These are phyloP conservation scores for Brassica juncea DNA, from an alignment of 345 rosid species.

Conservation along the genomic window DNA sequence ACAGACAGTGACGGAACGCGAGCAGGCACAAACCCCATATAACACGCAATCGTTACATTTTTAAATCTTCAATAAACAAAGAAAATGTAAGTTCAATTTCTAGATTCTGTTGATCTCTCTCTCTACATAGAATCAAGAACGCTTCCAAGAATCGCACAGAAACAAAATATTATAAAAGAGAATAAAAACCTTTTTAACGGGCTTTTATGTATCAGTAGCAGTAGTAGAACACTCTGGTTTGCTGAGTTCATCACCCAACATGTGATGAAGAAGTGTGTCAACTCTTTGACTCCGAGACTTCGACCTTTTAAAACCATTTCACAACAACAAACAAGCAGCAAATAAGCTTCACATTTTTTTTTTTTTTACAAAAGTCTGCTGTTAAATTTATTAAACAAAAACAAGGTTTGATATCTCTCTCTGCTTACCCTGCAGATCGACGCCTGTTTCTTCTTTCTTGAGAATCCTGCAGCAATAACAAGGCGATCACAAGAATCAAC, in stretches of 20 bases:
- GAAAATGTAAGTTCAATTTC: not conserved
- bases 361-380: not conserved
- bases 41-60: too few species aligned
- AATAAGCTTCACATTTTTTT: not conserved
- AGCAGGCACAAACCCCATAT: too few species aligned
- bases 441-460: conserved; percentile 44
- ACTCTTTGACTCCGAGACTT: conserved; percentile 88
- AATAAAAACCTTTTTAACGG: not conserved
- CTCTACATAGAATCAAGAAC: conserved; percentile 18
- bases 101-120: not conserved
- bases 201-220: conserved; percentile 16
- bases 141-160: conserved; percentile 8
- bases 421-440: conserved; percentile 66
- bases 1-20: too few species aligned
- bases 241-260: conserved; percentile 60
- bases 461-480: conserved; percentile 48
- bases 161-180: not conserved
- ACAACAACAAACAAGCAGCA: not conserved
- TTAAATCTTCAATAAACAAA: not conserved
- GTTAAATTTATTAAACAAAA: not conserved
- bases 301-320: conserved; percentile 54
- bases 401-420: conserved; percentile 11
- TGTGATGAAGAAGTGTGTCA: conserved; percentile 87
- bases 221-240: conserved; percentile 42
- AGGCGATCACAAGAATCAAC: not conserved